phyloP scores from a whole-genome alignment of 2,329 filamentous ascomycete species.

The Diaporthe longicolla region DNA sequence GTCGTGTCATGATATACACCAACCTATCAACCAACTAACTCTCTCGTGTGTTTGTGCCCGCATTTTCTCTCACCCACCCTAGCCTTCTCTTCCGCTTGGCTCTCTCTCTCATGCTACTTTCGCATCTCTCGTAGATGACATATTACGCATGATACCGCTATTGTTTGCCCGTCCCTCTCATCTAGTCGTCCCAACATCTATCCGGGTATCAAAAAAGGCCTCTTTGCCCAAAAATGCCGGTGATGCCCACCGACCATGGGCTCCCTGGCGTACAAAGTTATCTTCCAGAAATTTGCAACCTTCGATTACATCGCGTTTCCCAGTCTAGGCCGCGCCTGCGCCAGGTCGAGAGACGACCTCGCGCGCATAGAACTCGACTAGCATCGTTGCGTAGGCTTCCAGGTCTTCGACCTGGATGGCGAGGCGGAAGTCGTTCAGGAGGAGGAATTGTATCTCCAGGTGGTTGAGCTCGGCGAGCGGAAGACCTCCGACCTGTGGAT shows the following conservation, averaged over 20 bases:
- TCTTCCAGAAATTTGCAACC: conserved; percentile 19
- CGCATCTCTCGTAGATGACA: background rate
- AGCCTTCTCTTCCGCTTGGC: background rate
- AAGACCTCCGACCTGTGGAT: conserved; percentile 86
- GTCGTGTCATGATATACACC: conserved; percentile 31
- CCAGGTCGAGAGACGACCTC: conserved; percentile 76
- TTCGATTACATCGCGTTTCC: conserved; percentile 12
- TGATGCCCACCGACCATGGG: conserved; percentile 8
- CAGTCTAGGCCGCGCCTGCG: conserved; percentile 26
- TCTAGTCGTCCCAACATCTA: conserved; percentile 49
- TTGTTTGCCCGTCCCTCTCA: conserved; percentile 27
- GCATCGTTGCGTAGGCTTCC: conserved; percentile 97
- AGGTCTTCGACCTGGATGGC: conserved; percentile 95
- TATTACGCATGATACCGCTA: conserved; percentile 9
- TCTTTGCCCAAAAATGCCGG: conserved; percentile 26
- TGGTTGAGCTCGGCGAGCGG: conserved; percentile 95
- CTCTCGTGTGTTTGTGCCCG: background rate
- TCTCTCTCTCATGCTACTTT: background rate
- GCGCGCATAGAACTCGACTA: conserved; percentile 96
- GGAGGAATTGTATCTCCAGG: conserved; percentile 93
- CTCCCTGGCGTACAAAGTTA: conserved; percentile 9
- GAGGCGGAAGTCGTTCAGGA: conserved; percentile 95
- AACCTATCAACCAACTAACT: conserved; percentile 28
- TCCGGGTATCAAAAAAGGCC: conserved; percentile 54
- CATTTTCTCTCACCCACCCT: background rate